Percentiles rank a stretch among this genome's conserved stretches.
phyloP scores from a whole-genome alignment of 2,329 filamentous ascomycete species.

The Magnaporthales sp. region DNA sequence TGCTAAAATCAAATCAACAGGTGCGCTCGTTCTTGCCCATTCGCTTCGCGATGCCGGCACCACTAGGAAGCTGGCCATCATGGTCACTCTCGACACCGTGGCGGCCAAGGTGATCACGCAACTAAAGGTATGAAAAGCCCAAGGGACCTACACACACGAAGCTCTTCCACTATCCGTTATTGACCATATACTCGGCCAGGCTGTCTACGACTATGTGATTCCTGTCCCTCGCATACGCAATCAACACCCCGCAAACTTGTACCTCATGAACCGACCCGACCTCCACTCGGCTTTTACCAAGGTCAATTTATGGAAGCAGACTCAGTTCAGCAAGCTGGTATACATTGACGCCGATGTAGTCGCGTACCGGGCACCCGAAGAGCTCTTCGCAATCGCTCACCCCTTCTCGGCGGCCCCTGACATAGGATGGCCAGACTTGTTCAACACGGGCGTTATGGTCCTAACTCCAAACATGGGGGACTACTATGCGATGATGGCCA shows the following conservation, averaged over 20 bases:
- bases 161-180: not conserved
- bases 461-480: conserved; percentile 78
- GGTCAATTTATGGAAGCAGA: conserved; percentile 86
- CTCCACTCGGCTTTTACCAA: conserved; percentile 93
- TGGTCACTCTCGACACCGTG: conserved; percentile 75
- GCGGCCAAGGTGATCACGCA: conserved; percentile 67
- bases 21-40: conserved; percentile 87
- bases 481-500: conserved; percentile 73
- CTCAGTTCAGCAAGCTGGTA: conserved; percentile 83
- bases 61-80: conserved; percentile 72
- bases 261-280: conserved; percentile 85
- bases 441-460: conserved; percentile 97
- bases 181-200: conserved; percentile 32
- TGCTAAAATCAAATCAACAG: conserved; percentile 35
- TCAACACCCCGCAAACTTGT: conserved; percentile 68
- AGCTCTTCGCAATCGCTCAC: conserved; percentile 65
- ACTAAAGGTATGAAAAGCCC: conserved; percentile 53
- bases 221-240: conserved; percentile 76
- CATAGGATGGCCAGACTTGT: conserved; percentile 95
- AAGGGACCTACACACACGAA: not conserved
- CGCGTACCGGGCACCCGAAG: conserved; percentile 82
- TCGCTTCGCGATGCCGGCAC: conserved; percentile 88
- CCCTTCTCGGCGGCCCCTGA: conserved; percentile 72
- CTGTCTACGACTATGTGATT: conserved; percentile 81
- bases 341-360: conserved; percentile 94